phyloP scores from a whole-genome alignment of 2,329 filamentous ascomycete species.

The Monosporascus cannonballus region DNA sequence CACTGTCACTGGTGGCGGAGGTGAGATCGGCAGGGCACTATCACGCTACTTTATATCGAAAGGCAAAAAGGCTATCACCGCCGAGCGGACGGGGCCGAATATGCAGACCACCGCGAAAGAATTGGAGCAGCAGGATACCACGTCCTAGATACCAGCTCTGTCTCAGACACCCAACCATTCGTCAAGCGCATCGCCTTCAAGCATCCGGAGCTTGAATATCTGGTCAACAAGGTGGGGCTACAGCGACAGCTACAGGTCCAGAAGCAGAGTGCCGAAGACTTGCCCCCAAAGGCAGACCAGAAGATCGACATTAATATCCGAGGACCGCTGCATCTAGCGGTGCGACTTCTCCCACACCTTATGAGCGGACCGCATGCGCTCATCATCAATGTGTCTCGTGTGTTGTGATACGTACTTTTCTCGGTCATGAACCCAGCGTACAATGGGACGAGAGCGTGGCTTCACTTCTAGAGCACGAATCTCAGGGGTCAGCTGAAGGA shows the following conservation, averaged over 20 bases:
- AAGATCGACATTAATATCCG: conserved; percentile 54
- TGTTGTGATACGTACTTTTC: conserved; percentile 47
- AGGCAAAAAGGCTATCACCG: conserved; percentile 46
- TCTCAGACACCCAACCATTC: conserved; percentile 36
- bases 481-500: conserved; percentile 42
- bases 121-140: conserved; percentile 46
- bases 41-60: conserved; percentile 38
- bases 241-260: conserved; percentile 45
- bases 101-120: conserved; percentile 36
- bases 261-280: conserved; percentile 31
- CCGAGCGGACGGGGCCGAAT: conserved; percentile 48
- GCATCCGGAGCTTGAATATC: conserved; percentile 49
- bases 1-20: conserved; percentile 42
- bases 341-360: conserved; percentile 44
- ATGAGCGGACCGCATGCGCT: conserved; percentile 32
- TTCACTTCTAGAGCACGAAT: conserved; percentile 52
- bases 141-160: conserved; percentile 43
- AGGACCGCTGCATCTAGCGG: conserved; percentile 49
- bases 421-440: conserved; percentile 52
- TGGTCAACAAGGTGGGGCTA: conserved; percentile 55
- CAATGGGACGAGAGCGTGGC: conserved; percentile 53
- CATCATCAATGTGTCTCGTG: conserved; percentile 49
- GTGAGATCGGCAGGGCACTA: conserved; percentile 45
- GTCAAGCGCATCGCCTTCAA: conserved; percentile 37
- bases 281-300: conserved; percentile 45